Conservation (phyloP, 345 rosid genomes). For the Turritis glabra region DNA sequence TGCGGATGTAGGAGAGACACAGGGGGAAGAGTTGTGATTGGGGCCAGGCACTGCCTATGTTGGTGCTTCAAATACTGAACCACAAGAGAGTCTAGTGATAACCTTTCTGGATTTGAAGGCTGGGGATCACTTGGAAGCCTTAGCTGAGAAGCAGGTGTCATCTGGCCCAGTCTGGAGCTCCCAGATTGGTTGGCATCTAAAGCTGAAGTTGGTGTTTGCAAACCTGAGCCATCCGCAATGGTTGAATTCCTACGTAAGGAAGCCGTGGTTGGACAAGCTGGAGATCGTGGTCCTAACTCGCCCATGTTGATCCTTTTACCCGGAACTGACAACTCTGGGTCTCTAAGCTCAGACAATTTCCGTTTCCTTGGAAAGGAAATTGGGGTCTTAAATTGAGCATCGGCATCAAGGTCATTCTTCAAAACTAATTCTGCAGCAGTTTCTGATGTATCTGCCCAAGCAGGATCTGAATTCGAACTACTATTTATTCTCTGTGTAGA, state of each 20-base stretch:
- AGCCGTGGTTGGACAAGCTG: slow-evolving; percentile 56
- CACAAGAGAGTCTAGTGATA: slow-evolving; percentile 81
- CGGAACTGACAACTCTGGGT: slow-evolving; percentile 49
- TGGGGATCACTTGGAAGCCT: slow-evolving; percentile 59
- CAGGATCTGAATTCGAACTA: slow-evolving; percentile 43
- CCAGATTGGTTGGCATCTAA: slow-evolving; percentile 56
- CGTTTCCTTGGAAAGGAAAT: slow-evolving; percentile 70
- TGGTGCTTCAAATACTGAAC: slow-evolving; percentile 97
- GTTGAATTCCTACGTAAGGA: slow-evolving; percentile 48
- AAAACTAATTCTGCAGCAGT: slow-evolving; percentile 42
- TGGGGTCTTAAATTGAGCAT: slow-evolving; percentile 69
- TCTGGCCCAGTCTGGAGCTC: slow-evolving; percentile 48
- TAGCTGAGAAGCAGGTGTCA: slow-evolving; percentile 51
- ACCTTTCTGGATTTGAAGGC: slow-evolving; percentile 64
- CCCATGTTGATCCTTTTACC: slow-evolving; percentile 68
- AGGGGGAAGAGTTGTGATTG: slow-evolving; percentile 96
- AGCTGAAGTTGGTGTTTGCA: slow-evolving; percentile 55
- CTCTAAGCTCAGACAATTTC: slow-evolving; percentile 73
- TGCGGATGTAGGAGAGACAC: slow-evolving; percentile 92
- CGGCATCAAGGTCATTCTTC: slow-evolving; percentile 50
- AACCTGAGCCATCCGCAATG: slow-evolving; percentile 51
- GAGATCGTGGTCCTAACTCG: slow-evolving; percentile 73
- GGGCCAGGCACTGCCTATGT: slow-evolving; percentile 99
- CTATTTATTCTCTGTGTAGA: slow-evolving; percentile 44
- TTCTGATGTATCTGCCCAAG: slow-evolving; percentile 44